Conservation (phyloP, 371 early-diverging fungal genomes). For the Syncephalis fuscata region DNA sequence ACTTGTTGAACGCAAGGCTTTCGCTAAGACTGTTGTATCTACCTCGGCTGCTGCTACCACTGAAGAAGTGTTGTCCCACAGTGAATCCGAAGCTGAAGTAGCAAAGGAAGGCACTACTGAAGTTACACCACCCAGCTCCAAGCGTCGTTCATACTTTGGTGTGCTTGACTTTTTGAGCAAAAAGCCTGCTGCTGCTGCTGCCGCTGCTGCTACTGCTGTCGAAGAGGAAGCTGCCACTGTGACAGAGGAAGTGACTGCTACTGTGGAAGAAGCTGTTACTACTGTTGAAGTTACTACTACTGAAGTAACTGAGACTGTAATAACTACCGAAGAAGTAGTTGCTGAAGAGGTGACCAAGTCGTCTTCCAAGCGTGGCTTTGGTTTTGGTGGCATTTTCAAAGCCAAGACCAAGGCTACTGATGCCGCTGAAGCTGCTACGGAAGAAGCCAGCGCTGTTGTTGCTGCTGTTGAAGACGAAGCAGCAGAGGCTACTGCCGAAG, state of each 20-base stretch:
- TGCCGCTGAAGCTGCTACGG: slow-evolving; percentile 1
- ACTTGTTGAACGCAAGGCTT: slow-evolving; percentile 1
- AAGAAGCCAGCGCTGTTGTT: neutral
- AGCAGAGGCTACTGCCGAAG: neutral
- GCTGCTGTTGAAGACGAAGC: neutral
- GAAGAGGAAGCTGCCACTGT: neutral
- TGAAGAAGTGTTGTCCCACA: neutral
- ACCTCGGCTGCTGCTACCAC: neutral
- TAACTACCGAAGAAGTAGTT: neutral
- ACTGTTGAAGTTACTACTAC: neutral
- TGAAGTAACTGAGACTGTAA: neutral
- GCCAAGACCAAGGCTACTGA: slow-evolving; percentile 2
- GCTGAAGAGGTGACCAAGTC: neutral
- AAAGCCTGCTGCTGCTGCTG: neutral
- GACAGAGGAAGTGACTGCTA: neutral
- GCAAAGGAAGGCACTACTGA: neutral
- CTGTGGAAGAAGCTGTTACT: neutral
- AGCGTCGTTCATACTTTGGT: neutral
- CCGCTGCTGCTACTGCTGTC: neutral
- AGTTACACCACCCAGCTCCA: neutral
- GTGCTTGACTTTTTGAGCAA: slow-evolving; percentile 1
- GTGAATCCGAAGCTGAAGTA: neutral
- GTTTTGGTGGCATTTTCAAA: neutral
- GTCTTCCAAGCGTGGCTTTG: neutral
- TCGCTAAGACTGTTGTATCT: neutral